phyloP scores from a whole-genome alignment of 108 stramenopile species.

The Cyclostephanos tholiformis region DNA sequence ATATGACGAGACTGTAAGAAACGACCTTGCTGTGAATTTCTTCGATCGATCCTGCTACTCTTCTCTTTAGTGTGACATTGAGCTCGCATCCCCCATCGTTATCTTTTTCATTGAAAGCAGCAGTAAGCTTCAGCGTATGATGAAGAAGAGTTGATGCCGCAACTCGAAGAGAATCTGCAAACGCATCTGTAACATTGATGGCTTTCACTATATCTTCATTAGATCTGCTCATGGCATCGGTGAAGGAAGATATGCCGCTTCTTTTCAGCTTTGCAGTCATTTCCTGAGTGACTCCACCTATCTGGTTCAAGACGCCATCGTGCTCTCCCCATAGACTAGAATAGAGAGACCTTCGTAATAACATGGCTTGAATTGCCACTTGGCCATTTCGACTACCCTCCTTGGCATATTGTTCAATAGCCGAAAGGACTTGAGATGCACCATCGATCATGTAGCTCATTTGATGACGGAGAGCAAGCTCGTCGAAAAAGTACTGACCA shows the following conservation, averaged over 20 bases:
- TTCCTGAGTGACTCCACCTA: constrained; percentile 67
- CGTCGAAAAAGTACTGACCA: constrained; percentile 60
- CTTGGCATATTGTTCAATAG: constrained; percentile 73
- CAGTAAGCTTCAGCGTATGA: constrained; percentile 58
- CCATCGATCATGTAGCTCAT: constrained; percentile 62
- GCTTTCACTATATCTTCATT: constrained; percentile 57
- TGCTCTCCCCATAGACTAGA: constrained; percentile 66
- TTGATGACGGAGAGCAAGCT: constrained; percentile 72
- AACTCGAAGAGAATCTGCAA: constrained; percentile 59
- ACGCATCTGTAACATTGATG: constrained; percentile 50
- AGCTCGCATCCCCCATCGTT: constrained; percentile 19
- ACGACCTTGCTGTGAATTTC: constrained; percentile 28
- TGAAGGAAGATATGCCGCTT: constrained; percentile 67
- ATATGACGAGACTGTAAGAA: constrained; percentile 69
- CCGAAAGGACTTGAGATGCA: constrained; percentile 69
- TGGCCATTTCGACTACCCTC: constrained; percentile 67
- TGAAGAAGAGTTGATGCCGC: constrained; percentile 59
- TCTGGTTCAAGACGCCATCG: constrained; percentile 81
- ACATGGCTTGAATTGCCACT: constrained; percentile 61
- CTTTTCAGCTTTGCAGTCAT: constrained; percentile 48
- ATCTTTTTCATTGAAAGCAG: constrained; percentile 38
- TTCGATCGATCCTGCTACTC: constrained; percentile 11
- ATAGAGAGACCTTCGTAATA: constrained; percentile 61
- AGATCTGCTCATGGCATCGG: constrained; percentile 62
- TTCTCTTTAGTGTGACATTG: constrained; percentile 33